A percentile compares a stretch with the other conserved stretches of the same genome.
These are phyloP conservation scores for Syzygium oleosum DNA, from an alignment of 345 rosid genomes.

Conservation along the genomic window DNA sequence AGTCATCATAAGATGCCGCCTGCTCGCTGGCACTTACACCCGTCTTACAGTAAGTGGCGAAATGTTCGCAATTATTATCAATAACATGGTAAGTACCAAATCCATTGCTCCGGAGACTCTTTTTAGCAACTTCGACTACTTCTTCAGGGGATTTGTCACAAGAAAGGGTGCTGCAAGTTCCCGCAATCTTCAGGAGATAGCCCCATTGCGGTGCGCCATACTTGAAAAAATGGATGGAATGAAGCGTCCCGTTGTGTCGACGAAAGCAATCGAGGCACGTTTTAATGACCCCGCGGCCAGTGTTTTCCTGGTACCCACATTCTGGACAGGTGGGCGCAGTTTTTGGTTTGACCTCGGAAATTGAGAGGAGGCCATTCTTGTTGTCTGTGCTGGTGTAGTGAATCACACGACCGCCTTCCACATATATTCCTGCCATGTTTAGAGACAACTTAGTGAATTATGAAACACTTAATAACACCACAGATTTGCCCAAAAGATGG, in stretches of 20 bases:
- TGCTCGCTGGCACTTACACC: not conserved
- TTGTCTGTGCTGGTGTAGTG: not conserved
- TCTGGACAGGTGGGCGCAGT: not conserved
- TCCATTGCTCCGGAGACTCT: not conserved
- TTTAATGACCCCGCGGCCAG: not conserved
- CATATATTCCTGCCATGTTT: conserved; percentile 3
- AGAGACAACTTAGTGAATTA: not conserved
- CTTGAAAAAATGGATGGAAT: not conserved
- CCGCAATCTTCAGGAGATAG: not conserved
- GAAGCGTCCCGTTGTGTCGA: not conserved
- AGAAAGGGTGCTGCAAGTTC: not conserved
- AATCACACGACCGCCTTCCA: not conserved
- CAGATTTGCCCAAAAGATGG: not conserved
- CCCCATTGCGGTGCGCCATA: not conserved
- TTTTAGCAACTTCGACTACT: not conserved
- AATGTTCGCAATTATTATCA: not conserved
- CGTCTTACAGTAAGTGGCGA: not conserved
- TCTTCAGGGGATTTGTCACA: not conserved
- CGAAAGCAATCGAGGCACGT: conserved; percentile 1
- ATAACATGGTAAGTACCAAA: not conserved
- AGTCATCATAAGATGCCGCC: not conserved
- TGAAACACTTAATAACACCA: not conserved
- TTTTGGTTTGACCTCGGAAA: too few relatives aligned
- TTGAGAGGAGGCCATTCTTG: not conserved
- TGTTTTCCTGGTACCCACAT: not conserved